Evolutionary conservation across 495 filamentous ascomycete species (phyloP).

Genomic region (Glonium stellatum): DNA sequence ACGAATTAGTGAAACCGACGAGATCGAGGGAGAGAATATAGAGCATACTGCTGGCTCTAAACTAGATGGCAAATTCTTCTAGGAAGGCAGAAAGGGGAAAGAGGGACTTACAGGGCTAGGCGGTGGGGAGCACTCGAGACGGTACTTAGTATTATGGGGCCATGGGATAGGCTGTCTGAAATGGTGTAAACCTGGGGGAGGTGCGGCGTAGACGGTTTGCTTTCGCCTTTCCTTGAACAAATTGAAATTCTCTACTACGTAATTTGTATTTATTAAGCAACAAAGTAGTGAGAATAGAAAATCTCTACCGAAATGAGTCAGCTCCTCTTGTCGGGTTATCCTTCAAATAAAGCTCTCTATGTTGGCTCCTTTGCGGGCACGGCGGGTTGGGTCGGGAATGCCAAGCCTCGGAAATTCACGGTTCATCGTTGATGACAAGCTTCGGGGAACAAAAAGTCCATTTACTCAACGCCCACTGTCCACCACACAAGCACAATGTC

Average conservation of each 20-base stretch:
- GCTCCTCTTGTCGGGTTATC: no score
- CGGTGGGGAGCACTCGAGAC: no score
- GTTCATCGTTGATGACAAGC: not conserved
- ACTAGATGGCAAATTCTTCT: constrained; percentile 26
- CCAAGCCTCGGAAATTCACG: not conserved
- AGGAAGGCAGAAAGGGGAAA: not conserved
- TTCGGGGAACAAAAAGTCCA: not conserved
- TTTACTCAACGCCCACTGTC: not conserved
- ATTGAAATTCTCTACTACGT: not conserved
- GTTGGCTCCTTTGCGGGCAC: no score
- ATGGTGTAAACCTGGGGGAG: not conserved
- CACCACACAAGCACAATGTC: not conserved
- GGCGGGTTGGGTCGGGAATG: not conserved
- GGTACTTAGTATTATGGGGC: not conserved
- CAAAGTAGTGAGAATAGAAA: no score
- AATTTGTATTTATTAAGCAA: not conserved
- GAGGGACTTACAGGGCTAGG: not conserved
- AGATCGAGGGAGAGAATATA: constrained; percentile 10
- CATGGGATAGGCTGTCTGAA: not conserved
- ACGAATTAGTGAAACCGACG: constrained; percentile 1
- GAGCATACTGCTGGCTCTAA: constrained; percentile 11
- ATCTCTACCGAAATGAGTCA: no score
- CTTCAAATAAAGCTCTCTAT: no score
- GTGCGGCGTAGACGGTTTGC: not conserved
- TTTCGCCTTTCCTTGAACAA: not conserved